phyloP scores from a whole-genome alignment of 139 green algal species.

The Chlamydomonas schloesseri region DNA sequence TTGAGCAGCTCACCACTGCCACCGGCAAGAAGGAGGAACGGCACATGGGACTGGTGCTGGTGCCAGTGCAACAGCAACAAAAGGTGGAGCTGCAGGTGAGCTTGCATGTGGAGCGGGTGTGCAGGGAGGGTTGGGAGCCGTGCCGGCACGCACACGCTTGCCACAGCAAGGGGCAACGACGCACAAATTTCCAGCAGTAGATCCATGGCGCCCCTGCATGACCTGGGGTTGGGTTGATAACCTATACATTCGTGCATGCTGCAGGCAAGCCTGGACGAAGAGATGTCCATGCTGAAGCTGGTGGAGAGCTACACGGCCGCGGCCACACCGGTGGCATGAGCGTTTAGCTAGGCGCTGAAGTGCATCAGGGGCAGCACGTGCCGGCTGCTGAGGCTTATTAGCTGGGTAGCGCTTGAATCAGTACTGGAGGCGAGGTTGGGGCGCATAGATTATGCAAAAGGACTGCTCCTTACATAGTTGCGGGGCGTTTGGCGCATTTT shows the following conservation, averaged over 20 bases:
- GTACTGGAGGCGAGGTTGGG: too few species aligned
- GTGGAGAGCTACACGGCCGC: background rate
- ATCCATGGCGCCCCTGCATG: too few species aligned
- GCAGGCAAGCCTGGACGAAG: constrained; percentile 25
- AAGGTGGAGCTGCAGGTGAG: constrained; percentile 49
- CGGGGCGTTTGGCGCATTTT: too few species aligned
- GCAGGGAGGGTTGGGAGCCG: background rate
- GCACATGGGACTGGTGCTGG: constrained; percentile 54
- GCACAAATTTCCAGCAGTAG: too few species aligned
- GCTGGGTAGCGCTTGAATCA: too few species aligned
- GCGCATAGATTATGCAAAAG: too few species aligned
- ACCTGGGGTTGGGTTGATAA: background rate
- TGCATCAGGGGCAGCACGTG: too few species aligned
- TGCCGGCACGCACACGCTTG: too few species aligned
- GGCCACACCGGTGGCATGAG: background rate
- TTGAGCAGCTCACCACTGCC: constrained; percentile 17
- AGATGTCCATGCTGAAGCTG: constrained; percentile 20
- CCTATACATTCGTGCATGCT: background rate
- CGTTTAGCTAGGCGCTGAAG: too few species aligned
- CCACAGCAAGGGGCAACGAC: too few species aligned
- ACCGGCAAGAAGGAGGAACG: constrained; percentile 12
- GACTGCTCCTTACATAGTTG: too few species aligned
- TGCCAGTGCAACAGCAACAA: constrained; percentile 49
- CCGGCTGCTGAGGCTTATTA: too few species aligned
- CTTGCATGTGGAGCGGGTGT: background rate